Conservation (phyloP, 2,329 filamentous ascomycete species). For the Claviceps maximensis region DNA sequence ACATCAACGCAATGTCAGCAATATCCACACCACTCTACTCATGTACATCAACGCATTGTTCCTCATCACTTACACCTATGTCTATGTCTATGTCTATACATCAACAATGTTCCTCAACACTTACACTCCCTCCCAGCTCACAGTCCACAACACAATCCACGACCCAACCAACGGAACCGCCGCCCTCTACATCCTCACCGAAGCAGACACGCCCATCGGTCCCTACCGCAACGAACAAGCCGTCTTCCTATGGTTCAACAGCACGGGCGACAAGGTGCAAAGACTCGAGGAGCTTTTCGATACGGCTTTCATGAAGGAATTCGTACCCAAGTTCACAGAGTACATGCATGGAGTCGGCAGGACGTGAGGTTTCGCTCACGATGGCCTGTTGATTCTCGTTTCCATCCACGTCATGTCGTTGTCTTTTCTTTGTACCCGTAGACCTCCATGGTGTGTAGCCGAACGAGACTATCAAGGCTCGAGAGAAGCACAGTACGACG, state of each 20-base stretch:
- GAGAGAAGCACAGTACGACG: too few species aligned
- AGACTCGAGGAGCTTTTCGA: constrained; percentile 5
- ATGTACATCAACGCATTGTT: too few species aligned
- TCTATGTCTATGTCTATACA: too few species aligned
- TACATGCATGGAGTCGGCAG: not conserved
- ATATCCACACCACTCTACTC: too few species aligned
- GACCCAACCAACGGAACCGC: not conserved
- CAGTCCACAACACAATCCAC: not conserved
- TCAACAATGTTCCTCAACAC: not conserved
- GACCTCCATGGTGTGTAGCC: too few species aligned
- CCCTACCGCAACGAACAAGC: constrained; percentile 4
- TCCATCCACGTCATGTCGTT: too few species aligned
- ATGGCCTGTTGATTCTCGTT: too few species aligned
- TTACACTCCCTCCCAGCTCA: not conserved
- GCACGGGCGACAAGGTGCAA: constrained; percentile 1
- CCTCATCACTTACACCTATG: too few species aligned
- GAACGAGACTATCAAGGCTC: too few species aligned
- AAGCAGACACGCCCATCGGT: constrained; percentile 2
- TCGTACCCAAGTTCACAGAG: not conserved
- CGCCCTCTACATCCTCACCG: not conserved
- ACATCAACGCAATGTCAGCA: too few species aligned
- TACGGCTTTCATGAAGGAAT: not conserved
- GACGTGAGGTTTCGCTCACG: too few species aligned
- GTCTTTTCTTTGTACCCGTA: too few species aligned
- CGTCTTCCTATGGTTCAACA: constrained; percentile 2